These are phyloP conservation scores for Excoecaria agallocha DNA, from an alignment of 345 rosid genomes.

Conservation along the genomic window DNA sequence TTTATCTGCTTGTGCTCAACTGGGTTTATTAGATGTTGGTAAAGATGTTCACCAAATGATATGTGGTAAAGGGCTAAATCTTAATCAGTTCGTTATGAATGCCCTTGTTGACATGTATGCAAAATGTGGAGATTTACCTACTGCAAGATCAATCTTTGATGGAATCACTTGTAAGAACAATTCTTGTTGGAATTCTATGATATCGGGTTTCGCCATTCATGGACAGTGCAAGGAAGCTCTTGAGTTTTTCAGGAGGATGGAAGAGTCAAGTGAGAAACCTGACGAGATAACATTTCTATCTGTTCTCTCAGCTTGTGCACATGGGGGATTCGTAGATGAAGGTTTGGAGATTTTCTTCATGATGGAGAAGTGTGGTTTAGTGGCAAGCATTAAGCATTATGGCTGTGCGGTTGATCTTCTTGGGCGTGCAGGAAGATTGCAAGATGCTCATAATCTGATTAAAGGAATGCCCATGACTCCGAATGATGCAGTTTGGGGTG, in stretches of 20 bases:
- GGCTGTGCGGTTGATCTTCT: constrained; percentile 70
- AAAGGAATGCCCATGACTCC: constrained; percentile 65
- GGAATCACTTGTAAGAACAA: constrained; percentile 39
- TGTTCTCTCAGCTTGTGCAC: constrained; percentile 67
- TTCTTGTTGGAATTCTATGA: constrained; percentile 78
- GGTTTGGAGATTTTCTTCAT: constrained; percentile 60
- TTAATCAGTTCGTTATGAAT: constrained; percentile 47
- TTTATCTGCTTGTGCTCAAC: constrained; percentile 77
- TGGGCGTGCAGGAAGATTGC: constrained; percentile 62
- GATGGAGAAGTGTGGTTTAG: constrained; percentile 45
- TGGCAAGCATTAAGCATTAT: constrained; percentile 52
- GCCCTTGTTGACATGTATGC: constrained; percentile 73
- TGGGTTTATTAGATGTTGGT: constrained; percentile 55
- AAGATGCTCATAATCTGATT: constrained; percentile 57
- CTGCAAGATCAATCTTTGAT: constrained; percentile 54
- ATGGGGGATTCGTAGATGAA: constrained; percentile 60
- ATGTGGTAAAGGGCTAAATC: constrained; percentile 33
- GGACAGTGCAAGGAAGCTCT: constrained; percentile 62
- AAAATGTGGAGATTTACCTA: constrained; percentile 67
- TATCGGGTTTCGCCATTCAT: constrained; percentile 58
- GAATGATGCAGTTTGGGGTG: constrained; percentile 64
- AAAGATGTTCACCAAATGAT: constrained; percentile 56
- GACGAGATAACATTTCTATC: constrained; percentile 59
- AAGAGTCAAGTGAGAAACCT: constrained; percentile 41
- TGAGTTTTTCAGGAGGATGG: constrained; percentile 55